Evolutionary conservation across 306 rosid species (phyloP).

Genomic region (Trifolium pratense): DNA sequence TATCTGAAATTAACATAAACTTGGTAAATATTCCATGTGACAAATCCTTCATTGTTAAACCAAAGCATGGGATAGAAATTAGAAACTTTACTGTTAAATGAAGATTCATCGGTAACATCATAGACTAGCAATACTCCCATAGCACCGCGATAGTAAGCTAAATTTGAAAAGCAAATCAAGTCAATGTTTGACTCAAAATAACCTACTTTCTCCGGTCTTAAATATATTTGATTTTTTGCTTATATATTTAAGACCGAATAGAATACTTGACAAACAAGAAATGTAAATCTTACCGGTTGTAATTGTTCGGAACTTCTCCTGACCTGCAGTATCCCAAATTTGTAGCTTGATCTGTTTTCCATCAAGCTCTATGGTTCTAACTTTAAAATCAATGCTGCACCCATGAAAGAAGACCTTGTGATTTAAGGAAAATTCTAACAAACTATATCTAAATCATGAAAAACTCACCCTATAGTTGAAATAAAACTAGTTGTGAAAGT

Average conservation of each 20-base stretch:
- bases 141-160: constrained; percentile 99
- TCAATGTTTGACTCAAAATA: constrained; percentile 4
- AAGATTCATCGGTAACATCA: constrained; percentile 90
- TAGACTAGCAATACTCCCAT: constrained; percentile 97
- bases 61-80: constrained; percentile 14
- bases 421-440: constrained; percentile 33
- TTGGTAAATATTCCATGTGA: constrained; percentile 25
- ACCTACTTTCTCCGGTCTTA: background rate
- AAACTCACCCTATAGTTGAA: constrained; percentile 88
- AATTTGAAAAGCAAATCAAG: constrained; percentile 4
- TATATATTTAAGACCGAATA: background rate
- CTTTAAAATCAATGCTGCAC: constrained; percentile 90
- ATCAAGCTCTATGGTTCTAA: constrained; percentile 94
- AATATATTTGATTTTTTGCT: background rate
- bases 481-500: constrained; percentile 91
- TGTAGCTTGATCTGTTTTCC: constrained; percentile 91
- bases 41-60: constrained; percentile 26
- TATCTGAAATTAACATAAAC: constrained; percentile 63
- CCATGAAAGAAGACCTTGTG: constrained; percentile 40
- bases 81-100: constrained; percentile 80
- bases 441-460: constrained; percentile 35
- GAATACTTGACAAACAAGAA: background rate
- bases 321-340: constrained; percentile 99
- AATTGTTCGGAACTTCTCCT: constrained; percentile 93
- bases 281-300: constrained; percentile 79